Base-by-base conservation (phyloP, 2,329 filamentous ascomycete genomes). In the Emergomyces africanus region DNA sequence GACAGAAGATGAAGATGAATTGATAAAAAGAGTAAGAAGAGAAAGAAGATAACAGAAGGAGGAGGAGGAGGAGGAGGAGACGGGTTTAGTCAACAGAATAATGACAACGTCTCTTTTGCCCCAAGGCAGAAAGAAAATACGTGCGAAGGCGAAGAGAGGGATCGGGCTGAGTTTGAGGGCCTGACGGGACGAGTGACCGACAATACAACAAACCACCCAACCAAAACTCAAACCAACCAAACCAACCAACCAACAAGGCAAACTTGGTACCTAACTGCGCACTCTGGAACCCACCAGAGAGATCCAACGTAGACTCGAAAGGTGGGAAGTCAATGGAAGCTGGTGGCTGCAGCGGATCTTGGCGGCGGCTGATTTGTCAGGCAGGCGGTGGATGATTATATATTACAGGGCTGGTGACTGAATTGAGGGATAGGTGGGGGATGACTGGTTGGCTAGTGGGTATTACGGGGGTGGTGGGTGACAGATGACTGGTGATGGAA, bases 271-370 rank as follows among this genome's bases (percentile, higher is more conserved):
- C 41, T n/a, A 44, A n/a, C 14, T 30, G 6, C 15, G 9, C 41
- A 18, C 41, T 20, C 14, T 42, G 15, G 15, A 42, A 42, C 41
- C 15, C 15, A 42, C n/a, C n/a, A 42, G 41, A 18, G n/a, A n/a
- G n/a, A n/a, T n/a, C n/a, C n/a, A n/a, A n/a, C n/a, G n/a, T n/a
- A n/a, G n/a, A n/a, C n/a, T n/a, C n/a, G n/a, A n/a, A n/a, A 62
- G 57, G 62, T 66, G 62, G 62, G 66, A 68, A 69, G 63, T 66
- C 61, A 67, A 67, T 68, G 61, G 67, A 68, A 68, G 57, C n/a
- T n/a, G n/a, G 30, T 35, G n/a, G 49, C 15, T 18, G 14, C 49
- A 30, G 49, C 49, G 49, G 49, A 20, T 35, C 51, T 25, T 60
- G 56, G 30, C 14, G 54, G 46, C 57, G 41, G 61, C 50, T 66